Evolutionary conservation across 768 basidiomycete genomes (phyloP).

Genomic region (Boletus tomentosulus): DNA sequence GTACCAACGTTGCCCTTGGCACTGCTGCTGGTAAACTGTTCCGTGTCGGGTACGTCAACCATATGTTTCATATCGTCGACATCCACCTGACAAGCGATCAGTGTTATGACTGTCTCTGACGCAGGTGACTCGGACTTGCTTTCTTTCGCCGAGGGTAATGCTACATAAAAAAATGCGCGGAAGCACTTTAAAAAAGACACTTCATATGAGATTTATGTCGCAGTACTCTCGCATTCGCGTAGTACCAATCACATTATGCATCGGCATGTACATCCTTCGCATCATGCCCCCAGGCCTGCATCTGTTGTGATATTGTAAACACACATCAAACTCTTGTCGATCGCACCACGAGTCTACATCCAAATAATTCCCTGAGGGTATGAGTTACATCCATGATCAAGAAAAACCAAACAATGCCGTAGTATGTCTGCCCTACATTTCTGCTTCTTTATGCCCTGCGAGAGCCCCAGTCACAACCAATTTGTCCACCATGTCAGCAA

Average conservation of each 20-base stretch:
- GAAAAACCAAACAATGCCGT: neutral
- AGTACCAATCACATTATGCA: slow-evolving; percentile 1
- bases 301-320: neutral
- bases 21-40: slow-evolving; percentile 99
- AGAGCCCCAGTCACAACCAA: slow-evolving; percentile 18
- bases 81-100: slow-evolving; percentile 28
- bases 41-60: slow-evolving; percentile 81
- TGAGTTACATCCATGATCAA: neutral
- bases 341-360: neutral
- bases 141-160: slow-evolving; percentile 71
- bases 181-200: slow-evolving; percentile 7
- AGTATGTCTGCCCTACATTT: neutral
- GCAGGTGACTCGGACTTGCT: slow-evolving; percentile 96
- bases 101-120: slow-evolving; percentile 96
- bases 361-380: neutral
- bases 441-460: neutral
- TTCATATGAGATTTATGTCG: neutral
- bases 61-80: neutral
- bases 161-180: slow-evolving; percentile 42
- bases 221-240: neutral
- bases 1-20: slow-evolving; percentile 96
- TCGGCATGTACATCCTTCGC: neutral
- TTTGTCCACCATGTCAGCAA: slow-evolving; percentile 22
- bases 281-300: neutral
- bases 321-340: neutral